Percentiles rank a stretch among this genome's conserved stretches.
Evolutionary conservation across 192 early-diverging fungal species (phyloP).

Genomic region (Coemansia sp.): DNA sequence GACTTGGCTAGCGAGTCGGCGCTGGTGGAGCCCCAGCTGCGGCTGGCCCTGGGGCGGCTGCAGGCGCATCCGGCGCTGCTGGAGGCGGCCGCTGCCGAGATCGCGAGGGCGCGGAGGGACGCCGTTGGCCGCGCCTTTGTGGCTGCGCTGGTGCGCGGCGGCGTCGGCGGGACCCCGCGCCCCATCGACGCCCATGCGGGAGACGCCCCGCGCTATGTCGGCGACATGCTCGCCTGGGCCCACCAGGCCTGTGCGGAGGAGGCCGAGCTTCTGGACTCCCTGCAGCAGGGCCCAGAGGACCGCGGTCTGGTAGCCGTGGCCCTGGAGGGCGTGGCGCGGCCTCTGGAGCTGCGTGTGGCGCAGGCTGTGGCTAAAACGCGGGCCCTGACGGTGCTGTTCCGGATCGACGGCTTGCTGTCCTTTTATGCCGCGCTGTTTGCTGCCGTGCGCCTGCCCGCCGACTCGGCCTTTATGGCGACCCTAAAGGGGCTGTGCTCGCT

Average conservation of each 20-base stretch:
- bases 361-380: conserved; percentile 23
- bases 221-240: conserved; percentile 96
- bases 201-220: conserved; percentile 87
- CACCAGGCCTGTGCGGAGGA: conserved; percentile 90
- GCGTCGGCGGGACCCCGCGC: conserved; percentile 46
- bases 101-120: conserved; percentile 19
- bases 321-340: conserved; percentile 29
- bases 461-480: conserved; percentile 19
- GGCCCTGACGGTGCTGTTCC: conserved; percentile 17
- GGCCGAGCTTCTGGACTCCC: conserved; percentile 76
- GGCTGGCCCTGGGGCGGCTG: conserved; percentile 27
- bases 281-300: conserved; percentile 4
- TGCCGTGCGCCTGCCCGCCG: background rate
- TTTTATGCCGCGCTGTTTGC: conserved; percentile 34
- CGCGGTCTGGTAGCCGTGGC: conserved; percentile 14
- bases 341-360: conserved; percentile 39
- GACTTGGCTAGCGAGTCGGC: conserved; percentile 18
- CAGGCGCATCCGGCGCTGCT: conserved; percentile 23
- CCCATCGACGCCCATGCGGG: conserved; percentile 93
- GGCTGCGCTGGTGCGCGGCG: conserved; percentile 26
- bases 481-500: background rate
- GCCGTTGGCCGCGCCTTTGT: conserved; percentile 29
- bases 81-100: conserved; percentile 15
- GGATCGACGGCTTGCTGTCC: conserved; percentile 21
- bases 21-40: conserved; percentile 11